Evolutionary conservation across 805 yeast genomes (phyloP), one percentile per base, ranked within the genome.

Genomic region (Pichia occidentalis): DNA sequence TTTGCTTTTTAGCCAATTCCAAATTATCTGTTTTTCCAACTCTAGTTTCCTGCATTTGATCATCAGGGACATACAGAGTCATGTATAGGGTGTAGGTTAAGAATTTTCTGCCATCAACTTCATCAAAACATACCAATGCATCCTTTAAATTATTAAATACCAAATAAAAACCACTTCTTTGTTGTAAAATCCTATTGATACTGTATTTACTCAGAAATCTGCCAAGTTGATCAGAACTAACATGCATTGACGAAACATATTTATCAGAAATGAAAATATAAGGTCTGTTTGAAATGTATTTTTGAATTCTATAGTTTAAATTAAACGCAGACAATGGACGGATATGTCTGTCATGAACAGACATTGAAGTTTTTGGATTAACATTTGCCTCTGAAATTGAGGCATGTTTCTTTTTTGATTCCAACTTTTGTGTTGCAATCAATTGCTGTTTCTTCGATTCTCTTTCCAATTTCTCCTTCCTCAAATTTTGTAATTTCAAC

Each of bases 121-220:
- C 61, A 21, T 67, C 64, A 49, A 70, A 80, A 47, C 85, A 81
- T 23, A 65, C 57, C 44, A 71, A 71, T 22, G 85, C 80, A 43
- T 79, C 84, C 24, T 59, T 59, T 11, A 69, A 57, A 13, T 71
- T 66, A 48, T 77, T 76, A 58, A 86, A 86, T 1, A 84, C 77
- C 26, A 85, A 65, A 49, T 71, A 85, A 48, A 80, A 80, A 0
- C 95, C 95, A 1, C 69, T 56, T 31, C 56, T 57, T 46, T 82
- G 88, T 4, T 75, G 67, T 34, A 81, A 53, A 3, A 85, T 74
- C 38, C 83, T 65, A 0, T 77, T 71, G 78, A 86, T 81, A 38
- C 71, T 73, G 51, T 80, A 80, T 33, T 68, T 71, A 28, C 68
- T 68, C 23, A 85, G 61, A 22, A 68, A 65, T 20, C 71, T 66